phyloP scores from a whole-genome alignment of 2,329 filamentous ascomycete genomes.

The Neonectria sp. region DNA sequence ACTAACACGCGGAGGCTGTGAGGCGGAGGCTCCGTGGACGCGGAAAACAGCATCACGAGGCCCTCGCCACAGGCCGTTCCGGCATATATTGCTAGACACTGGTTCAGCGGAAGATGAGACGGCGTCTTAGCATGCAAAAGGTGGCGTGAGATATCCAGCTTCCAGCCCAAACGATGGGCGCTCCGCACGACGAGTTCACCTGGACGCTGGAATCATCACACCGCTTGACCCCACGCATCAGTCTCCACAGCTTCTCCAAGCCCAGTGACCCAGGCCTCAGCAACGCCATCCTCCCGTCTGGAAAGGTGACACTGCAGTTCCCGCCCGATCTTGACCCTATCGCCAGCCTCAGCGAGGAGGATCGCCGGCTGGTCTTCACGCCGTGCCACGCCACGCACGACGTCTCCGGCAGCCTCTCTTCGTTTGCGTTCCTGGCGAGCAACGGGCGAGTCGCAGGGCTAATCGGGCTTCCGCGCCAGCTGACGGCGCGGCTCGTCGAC shows the following conservation, averaged over 20 bases:
- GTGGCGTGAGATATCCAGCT: constrained; percentile 7
- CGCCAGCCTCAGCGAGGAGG: constrained; percentile 23
- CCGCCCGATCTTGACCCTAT: constrained; percentile 38
- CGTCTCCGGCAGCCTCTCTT: not conserved
- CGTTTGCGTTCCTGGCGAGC: constrained; percentile 26
- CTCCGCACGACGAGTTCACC: constrained; percentile 10
- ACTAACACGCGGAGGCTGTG: not conserved
- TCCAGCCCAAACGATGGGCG: constrained; percentile 8
- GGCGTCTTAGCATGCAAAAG: not conserved
- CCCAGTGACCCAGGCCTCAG: not conserved
- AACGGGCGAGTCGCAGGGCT: constrained; percentile 41
- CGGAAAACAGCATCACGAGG: not conserved
- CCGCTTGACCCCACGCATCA: constrained; percentile 32
- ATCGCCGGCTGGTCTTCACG: constrained; percentile 37
- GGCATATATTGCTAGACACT: constrained; percentile 17
- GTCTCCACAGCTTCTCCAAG: constrained; percentile 33
- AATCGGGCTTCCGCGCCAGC: constrained; percentile 35
- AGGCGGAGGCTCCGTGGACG: constrained; percentile 17
- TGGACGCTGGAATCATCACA: constrained; percentile 32
- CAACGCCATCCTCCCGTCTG: constrained; percentile 21
- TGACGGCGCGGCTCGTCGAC: constrained; percentile 28
- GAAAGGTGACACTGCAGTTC: constrained; percentile 39
- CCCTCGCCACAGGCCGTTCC: constrained; percentile 9
- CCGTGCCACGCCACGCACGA: constrained; percentile 25
- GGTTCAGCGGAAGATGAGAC: not conserved